These are phyloP conservation scores for Brassica napus DNA, from an alignment of 345 rosid genomes.

Conservation along the genomic window DNA sequence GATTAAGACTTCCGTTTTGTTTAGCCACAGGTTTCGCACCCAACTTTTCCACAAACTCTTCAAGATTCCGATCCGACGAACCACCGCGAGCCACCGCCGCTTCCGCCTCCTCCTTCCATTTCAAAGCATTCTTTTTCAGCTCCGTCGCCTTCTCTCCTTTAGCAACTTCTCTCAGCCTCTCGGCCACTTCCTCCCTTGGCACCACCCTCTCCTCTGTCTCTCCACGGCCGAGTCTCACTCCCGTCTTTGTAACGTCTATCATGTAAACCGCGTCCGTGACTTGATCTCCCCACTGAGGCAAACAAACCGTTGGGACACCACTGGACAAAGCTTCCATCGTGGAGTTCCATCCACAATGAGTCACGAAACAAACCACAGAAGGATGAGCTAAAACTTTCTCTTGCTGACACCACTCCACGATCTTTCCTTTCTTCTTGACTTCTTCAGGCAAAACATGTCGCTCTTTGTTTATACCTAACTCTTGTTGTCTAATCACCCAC, in stretches of 20 bases:
- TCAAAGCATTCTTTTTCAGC: conserved; percentile 58
- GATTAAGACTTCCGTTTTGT: conserved; percentile 23
- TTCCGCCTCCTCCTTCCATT: conserved; percentile 67
- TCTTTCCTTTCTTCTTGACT: conserved; percentile 53
- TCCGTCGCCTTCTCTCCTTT: conserved; percentile 54
- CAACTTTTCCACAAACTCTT: conserved; percentile 63
- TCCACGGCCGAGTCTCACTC: conserved; percentile 71
- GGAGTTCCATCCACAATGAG: conserved; percentile 62
- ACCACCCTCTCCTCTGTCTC: conserved; percentile 57
- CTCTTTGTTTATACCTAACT: conserved; percentile 37
- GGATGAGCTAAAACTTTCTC: conserved; percentile 70
- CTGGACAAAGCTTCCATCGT: conserved; percentile 50
- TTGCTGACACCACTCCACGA: conserved; percentile 81
- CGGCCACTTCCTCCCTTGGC: conserved; percentile 62
- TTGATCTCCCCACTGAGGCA: conserved; percentile 90
- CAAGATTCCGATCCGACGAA: conserved; percentile 62
- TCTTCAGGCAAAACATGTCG: conserved; percentile 60
- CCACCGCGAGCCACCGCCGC: conserved; percentile 74
- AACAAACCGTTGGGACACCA: conserved; percentile 67
- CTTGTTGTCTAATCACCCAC: conserved; percentile 73
- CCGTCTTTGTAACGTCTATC: conserved; percentile 59
- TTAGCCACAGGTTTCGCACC: conserved; percentile 36
- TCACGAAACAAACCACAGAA: conserved; percentile 65
- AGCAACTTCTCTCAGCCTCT: conserved; percentile 56
- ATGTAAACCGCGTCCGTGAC: conserved; percentile 70